Percentiles rank a stretch among this genome's conserved stretches.
Conservation (phyloP, 2,329 filamentous ascomycete genomes). For the Aspergillus texensis region DNA sequence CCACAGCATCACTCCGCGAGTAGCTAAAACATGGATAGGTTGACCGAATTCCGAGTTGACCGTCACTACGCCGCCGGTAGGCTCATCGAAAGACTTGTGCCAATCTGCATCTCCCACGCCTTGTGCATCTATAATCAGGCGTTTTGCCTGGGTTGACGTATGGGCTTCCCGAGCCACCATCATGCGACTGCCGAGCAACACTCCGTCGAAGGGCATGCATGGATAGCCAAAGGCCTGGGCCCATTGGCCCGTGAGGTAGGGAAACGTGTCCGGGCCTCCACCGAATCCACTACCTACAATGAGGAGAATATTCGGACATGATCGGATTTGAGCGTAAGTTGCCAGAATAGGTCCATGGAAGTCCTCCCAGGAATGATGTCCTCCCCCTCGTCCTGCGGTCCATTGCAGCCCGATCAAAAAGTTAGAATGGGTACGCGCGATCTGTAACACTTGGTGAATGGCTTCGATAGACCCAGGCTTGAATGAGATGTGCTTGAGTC, state of each 20-base stretch:
- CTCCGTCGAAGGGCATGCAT: conserved; percentile 90
- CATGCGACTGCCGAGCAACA: conserved; percentile 86
- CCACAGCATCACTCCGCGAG: conserved; percentile 94
- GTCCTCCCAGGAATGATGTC: conserved; percentile 91
- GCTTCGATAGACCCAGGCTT: conserved; percentile 88
- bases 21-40: conserved; percentile 99
- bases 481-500: conserved; percentile 89
- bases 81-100: conserved; percentile 91
- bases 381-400: conserved; percentile 90
- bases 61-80: conserved; percentile 91
- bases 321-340: conserved; percentile 87
- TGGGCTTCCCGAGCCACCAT: conserved; percentile 93
- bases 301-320: conserved; percentile 81
- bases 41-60: conserved; percentile 99
- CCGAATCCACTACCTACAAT: conserved; percentile 90
- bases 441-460: conserved; percentile 86
- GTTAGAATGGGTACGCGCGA: conserved; percentile 84
- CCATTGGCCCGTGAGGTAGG: conserved; percentile 87
- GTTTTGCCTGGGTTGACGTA: conserved; percentile 82
- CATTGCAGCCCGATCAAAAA: conserved; percentile 90
- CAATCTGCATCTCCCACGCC: conserved; percentile 81
- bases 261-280: conserved; percentile 78
- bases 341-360: conserved; percentile 91
- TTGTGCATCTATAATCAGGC: conserved; percentile 83
- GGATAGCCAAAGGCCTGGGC: conserved; percentile 84